phyloP scores from a whole-genome alignment of 208 protist species.

The Spongospora subterranea region DNA sequence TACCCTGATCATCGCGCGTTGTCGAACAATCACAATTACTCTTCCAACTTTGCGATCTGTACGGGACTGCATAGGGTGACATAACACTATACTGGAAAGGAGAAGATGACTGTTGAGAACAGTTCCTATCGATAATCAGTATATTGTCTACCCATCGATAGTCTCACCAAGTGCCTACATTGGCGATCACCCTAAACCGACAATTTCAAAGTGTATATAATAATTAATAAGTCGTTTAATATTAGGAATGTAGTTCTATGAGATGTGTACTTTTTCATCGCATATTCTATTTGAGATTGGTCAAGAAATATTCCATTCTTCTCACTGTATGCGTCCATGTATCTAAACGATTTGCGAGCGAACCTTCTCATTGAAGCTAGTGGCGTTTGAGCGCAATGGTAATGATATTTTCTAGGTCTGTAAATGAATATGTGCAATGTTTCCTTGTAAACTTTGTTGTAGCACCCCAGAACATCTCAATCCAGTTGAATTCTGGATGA shows the following conservation, averaged over 20 bases:
- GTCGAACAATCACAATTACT: too few relatives aligned
- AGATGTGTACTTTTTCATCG: not conserved
- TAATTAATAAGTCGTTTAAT: too few relatives aligned
- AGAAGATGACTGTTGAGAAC: too few relatives aligned
- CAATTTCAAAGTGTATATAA: too few relatives aligned
- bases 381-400: not conserved
- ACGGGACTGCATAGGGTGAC: too few relatives aligned
- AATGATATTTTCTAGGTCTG: not conserved
- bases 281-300: not conserved
- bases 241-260: not conserved
- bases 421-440: not conserved
- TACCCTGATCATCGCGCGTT: too few relatives aligned
- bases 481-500: not conserved
- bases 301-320: not conserved
- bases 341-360: not conserved
- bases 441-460: not conserved
- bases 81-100: too few relatives aligned
- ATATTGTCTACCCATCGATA: too few relatives aligned
- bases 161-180: too few relatives aligned
- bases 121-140: too few relatives aligned
- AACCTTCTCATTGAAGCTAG: not conserved
- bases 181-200: too few relatives aligned
- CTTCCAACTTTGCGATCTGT: too few relatives aligned
- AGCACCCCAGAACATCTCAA: not conserved
- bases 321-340: not conserved